Evolutionary conservation across 768 basidiomycete species (phyloP), one percentile per base, ranked within the genome.

Genomic region (Collybia mongolica): DNA sequence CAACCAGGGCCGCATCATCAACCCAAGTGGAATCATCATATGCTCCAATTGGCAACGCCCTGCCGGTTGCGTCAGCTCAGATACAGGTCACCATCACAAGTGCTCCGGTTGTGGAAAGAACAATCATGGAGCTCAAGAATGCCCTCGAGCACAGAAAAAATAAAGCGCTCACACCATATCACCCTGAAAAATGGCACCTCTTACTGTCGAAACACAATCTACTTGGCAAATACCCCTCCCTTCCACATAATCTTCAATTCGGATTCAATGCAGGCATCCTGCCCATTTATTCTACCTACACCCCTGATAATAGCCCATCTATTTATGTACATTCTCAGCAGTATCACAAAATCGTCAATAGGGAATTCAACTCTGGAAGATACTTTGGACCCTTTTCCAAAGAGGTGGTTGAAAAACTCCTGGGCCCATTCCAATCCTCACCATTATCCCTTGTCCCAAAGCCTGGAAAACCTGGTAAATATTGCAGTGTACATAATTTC

Each of bases 31-130:
- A 1, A 41, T 38, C 5, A 28, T 50, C 5, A 39, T 76, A 2
- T 77, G 75, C 59, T 42, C 56, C 42, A 54, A 70, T 26, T 77
- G 63, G 64, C 69, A 77, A 32, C 24, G 39, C 0, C n/a, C 48
- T 0, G 19, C 23, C 11, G 64, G 69, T 0, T 76, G 72, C 54
- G 26, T 15, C 1, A 48, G 28, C 36, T 52, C 23, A 14, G 44
- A 52, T 5, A 66, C 71, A 55, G 46, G 55, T 11, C 29, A 55
- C 23, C 42, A 48, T 0, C 75, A 79, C 60, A 42, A 66, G 11
- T 79, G 76, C 62, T 75, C 74, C 0, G 74, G 77, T 1, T 77
- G 77, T 44, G 68, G 71, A 35, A 41, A 51, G 0, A 4, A 55
- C 36, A 36, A 35, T 22, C 73, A 79, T 44, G 68, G 76, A 22